Evolutionary conservation across 768 basidiomycete species (phyloP).

Genomic region (Dioszegia crocea): DNA sequence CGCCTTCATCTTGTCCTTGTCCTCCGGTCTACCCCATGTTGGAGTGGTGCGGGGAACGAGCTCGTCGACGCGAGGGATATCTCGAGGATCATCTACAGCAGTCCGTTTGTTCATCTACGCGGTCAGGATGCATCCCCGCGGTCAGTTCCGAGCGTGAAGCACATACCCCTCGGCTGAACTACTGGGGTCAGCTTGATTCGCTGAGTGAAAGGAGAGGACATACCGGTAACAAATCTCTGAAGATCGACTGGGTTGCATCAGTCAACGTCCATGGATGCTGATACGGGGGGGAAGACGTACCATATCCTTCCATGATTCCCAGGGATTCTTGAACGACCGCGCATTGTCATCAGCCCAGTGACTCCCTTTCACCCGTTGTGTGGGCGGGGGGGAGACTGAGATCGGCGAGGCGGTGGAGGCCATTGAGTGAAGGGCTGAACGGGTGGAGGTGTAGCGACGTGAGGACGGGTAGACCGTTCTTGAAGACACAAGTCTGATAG

Average conservation of each 20-base stretch:
- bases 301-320: conserved; percentile 29
- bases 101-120: conserved; percentile 4
- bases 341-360: conserved; percentile 42
- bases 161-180: not conserved
- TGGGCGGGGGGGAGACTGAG: not conserved
- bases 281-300: conserved; percentile 9
- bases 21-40: conserved; percentile 15
- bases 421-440: not conserved
- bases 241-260: no score
- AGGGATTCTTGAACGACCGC: conserved; percentile 39
- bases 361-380: not conserved
- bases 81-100: conserved; percentile 1
- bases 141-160: not conserved
- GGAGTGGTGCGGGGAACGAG: conserved; percentile 28
- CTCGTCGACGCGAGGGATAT: conserved; percentile 13
- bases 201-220: not conserved
- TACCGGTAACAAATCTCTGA: not conserved
- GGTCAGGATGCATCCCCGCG: not conserved
- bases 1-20: conserved; percentile 21
- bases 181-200: not conserved
- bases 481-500: not conserved
- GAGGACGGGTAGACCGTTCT: not conserved
- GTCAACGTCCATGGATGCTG: no score
- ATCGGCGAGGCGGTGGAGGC: not conserved
- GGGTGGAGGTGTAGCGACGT: not conserved